Evolutionary conservation across 192 early-diverging fungal species (phyloP).

Genomic region (Jimgerdemannia flammicorona): DNA sequence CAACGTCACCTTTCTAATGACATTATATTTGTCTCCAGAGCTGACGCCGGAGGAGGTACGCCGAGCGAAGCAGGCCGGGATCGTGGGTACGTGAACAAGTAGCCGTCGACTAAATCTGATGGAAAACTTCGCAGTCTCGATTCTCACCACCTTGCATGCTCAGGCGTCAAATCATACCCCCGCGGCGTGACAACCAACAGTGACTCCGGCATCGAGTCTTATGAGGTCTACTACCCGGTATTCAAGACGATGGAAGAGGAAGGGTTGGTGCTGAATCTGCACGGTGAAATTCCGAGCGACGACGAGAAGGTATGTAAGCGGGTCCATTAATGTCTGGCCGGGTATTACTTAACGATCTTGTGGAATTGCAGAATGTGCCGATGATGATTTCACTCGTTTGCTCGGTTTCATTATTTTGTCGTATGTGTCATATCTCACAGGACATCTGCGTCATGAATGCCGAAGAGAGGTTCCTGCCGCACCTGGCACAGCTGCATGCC

Average conservation of each 20-base stretch:
- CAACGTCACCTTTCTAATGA: constrained; percentile 87
- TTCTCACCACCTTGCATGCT: background rate
- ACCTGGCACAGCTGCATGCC: constrained; percentile 78
- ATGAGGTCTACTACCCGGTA: constrained; percentile 87
- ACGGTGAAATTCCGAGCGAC: constrained; percentile 92
- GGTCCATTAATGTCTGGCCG: background rate
- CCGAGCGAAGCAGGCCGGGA: constrained; percentile 79
- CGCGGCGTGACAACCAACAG: constrained; percentile 98
- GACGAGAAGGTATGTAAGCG: constrained; percentile 42
- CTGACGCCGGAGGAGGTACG: constrained; percentile 88
- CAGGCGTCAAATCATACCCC: constrained; percentile 90
- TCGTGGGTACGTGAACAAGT: constrained; percentile 51
- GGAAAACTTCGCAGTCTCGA: too few relatives aligned
- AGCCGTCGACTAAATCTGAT: background rate
- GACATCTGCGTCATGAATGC: constrained; percentile 95
- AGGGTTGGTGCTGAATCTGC: constrained; percentile 92
- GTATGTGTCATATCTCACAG: constrained; percentile 16
- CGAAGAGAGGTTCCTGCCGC: constrained; percentile 86
- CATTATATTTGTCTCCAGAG: constrained; percentile 84
- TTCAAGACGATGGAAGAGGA: constrained; percentile 94
- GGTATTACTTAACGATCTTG: too few relatives aligned
- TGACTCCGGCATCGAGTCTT: constrained; percentile 90
- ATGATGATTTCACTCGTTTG: too few relatives aligned
- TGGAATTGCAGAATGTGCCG: too few relatives aligned
- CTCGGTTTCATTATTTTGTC: background rate